These are phyloP conservation scores for Leishmania martiniquensis DNA, from an alignment of 208 protist species.

Conservation along the genomic window DNA sequence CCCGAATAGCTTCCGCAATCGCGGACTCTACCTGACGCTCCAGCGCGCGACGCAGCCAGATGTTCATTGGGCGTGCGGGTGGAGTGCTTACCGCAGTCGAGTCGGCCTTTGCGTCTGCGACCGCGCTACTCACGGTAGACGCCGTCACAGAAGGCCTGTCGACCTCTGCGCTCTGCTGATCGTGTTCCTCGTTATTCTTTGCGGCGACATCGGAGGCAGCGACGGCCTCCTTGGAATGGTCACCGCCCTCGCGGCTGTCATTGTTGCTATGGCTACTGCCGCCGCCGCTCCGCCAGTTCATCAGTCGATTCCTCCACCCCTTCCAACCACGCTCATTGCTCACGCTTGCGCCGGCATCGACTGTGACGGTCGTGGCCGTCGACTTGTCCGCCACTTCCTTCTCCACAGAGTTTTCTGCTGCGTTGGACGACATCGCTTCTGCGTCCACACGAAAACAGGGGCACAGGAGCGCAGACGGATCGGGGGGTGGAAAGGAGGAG, in stretches of 20 bases:
- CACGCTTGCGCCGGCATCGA: neutral
- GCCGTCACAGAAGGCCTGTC: neutral
- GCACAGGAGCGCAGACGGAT: neutral
- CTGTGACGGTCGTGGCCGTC: neutral
- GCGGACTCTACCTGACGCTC: constrained; percentile 31
- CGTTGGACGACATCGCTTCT: constrained; percentile 1
- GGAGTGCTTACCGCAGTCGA: neutral
- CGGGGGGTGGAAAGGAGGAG: neutral
- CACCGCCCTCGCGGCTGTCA: neutral
- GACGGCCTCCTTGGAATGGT: neutral
- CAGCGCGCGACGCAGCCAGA: constrained; percentile 35
- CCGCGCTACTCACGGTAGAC: neutral
- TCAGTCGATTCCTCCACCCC: constrained; percentile 17
- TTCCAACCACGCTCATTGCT: constrained; percentile 11
- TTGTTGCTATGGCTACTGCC: neutral
- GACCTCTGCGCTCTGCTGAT: neutral
- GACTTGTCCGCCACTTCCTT: neutral
- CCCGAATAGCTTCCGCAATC: constrained; percentile 18
- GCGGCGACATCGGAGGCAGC: neutral
- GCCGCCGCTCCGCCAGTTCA: constrained; percentile 13
- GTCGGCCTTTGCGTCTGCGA: neutral
- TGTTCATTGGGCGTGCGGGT: constrained; percentile 22
- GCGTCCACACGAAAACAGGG: neutral
- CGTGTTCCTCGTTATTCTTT: neutral
- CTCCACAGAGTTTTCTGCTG: neutral